Conservation (phyloP, 2,329 filamentous ascomycete genomes). For the Pseudogymnoascus pannorum region DNA sequence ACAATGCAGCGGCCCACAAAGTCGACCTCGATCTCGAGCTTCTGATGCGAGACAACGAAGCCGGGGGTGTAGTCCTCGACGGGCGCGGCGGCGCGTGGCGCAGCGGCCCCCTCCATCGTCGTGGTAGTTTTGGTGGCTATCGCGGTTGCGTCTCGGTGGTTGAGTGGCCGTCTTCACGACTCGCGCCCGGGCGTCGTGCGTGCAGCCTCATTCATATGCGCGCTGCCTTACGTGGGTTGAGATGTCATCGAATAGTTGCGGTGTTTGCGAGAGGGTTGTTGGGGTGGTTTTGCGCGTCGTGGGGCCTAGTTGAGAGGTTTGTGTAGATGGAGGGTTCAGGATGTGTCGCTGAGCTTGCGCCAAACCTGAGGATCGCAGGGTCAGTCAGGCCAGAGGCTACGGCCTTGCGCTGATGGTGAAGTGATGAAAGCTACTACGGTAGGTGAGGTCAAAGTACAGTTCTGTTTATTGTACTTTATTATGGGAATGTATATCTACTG, state of each 20-base stretch:
- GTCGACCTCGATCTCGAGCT: constrained; percentile 82
- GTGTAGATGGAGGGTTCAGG: constrained; percentile 1
- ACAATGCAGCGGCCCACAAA: constrained; percentile 68
- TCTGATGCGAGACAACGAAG: constrained; percentile 67
- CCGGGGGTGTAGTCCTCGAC: constrained; percentile 14
- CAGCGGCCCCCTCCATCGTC: not conserved
- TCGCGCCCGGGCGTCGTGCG: constrained; percentile 1
- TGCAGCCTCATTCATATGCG: constrained; percentile 7
- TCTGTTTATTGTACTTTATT: constrained; percentile 3
- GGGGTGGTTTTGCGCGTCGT: constrained; percentile 5
- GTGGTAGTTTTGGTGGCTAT: not conserved
- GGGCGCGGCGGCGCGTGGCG: constrained; percentile 7
- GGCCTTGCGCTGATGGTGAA: not conserved
- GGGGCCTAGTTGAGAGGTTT: not conserved
- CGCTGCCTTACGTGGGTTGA: not conserved
- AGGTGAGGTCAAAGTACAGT: not conserved
- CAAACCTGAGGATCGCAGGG: constrained; percentile 8
- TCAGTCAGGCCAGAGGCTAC: not conserved
- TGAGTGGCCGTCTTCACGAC: constrained; percentile 5
- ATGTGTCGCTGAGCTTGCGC: constrained; percentile 1
- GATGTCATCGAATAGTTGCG: not conserved
- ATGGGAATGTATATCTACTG: constrained; percentile 7
- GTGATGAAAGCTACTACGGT: not conserved
- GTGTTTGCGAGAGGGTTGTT: constrained; percentile 1
- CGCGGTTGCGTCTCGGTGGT: not conserved